Evolutionary conservation across 768 basidiomycete genomes (phyloP).

Genomic region (Tricholoma saponaceum): DNA sequence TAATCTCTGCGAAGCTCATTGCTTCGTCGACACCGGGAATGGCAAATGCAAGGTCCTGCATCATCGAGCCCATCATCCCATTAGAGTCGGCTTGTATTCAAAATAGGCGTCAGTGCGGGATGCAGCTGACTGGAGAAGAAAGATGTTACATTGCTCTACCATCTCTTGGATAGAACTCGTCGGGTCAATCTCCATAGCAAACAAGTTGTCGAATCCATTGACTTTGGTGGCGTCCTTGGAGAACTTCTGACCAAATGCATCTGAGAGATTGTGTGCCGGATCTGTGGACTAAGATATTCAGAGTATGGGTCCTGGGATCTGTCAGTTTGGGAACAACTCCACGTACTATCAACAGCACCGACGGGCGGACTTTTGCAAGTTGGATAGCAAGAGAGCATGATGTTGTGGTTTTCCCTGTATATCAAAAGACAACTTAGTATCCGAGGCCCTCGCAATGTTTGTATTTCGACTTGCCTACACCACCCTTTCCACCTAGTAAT

Average conservation of each 20-base stretch:
- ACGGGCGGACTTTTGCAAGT: slow-evolving; percentile 83
- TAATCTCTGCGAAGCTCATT: slow-evolving; percentile 99
- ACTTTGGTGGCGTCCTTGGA: slow-evolving; percentile 98
- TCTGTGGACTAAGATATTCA: slow-evolving; percentile 75
- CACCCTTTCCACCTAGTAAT: slow-evolving; percentile 88
- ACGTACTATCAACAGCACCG: slow-evolving; percentile 93
- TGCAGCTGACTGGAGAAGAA: neutral
- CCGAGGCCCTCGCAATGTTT: neutral
- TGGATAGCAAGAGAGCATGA: slow-evolving; percentile 98
- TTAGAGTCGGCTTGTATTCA: slow-evolving; percentile 68
- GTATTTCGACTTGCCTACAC: slow-evolving; percentile 69
- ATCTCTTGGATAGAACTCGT: slow-evolving; percentile 98
- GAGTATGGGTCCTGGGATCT: neutral
- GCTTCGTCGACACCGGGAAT: slow-evolving; percentile 99
- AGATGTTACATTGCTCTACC: slow-evolving; percentile 85
- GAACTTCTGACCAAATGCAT: slow-evolving; percentile 99
- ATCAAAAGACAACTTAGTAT: neutral
- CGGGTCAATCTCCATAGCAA: slow-evolving; percentile 99
- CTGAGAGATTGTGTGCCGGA: slow-evolving; percentile 98
- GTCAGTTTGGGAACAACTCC: neutral
- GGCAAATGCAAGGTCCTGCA: slow-evolving; percentile 99
- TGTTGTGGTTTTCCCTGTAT: slow-evolving; percentile 92
- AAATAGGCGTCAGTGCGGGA: slow-evolving; percentile 1
- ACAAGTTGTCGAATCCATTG: slow-evolving; percentile 95
- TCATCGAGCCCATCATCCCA: slow-evolving; percentile 98